Evolutionary conservation across 2,329 filamentous ascomycete species (phyloP).

Genomic region (Zelopaecilomyces penicillatus): DNA sequence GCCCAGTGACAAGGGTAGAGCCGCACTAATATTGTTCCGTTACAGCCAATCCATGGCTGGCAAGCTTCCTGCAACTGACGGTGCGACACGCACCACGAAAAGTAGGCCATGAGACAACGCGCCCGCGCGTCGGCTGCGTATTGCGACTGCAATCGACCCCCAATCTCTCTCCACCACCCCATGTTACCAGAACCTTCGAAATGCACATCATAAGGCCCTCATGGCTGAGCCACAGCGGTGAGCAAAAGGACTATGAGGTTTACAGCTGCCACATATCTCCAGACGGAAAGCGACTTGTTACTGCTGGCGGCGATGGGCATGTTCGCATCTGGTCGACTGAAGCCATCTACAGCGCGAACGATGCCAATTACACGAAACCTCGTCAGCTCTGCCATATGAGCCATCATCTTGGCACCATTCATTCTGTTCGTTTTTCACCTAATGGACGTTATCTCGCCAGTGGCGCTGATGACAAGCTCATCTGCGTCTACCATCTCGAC

Average conservation of each 20-base stretch:
- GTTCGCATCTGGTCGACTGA: slow-evolving; percentile 98
- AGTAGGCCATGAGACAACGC: too few relatives aligned
- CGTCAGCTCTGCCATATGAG: slow-evolving; percentile 96
- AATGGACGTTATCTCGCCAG: slow-evolving; percentile 94
- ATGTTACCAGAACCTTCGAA: slow-evolving; percentile 13
- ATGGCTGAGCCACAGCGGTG: slow-evolving; percentile 93
- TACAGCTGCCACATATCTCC: slow-evolving; percentile 97
- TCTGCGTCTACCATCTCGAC: slow-evolving; percentile 92
- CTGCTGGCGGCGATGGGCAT: slow-evolving; percentile 93
- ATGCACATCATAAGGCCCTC: slow-evolving; percentile 91
- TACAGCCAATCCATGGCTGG: too few relatives aligned
- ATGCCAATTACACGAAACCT: slow-evolving; percentile 64
- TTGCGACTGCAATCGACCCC: too few relatives aligned
- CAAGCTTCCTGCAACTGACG: too few relatives aligned
- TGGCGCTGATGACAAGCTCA: slow-evolving; percentile 96
- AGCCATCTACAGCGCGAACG: slow-evolving; percentile 73
- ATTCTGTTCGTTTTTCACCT: slow-evolving; percentile 92
- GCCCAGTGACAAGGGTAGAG: too few relatives aligned
- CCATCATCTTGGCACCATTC: slow-evolving; percentile 95
- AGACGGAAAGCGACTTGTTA: slow-evolving; percentile 84
- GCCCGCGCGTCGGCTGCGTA: too few relatives aligned
- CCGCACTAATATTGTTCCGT: too few relatives aligned
- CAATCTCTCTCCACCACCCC: neutral
- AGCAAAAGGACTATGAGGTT: slow-evolving; percentile 97
- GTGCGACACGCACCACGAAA: too few relatives aligned